Evolutionary conservation across 176 grass and related monocot genomes (phyloP), one percentile per base, ranked within the genome.

Genomic region (Elymus sibiricus): DNA sequence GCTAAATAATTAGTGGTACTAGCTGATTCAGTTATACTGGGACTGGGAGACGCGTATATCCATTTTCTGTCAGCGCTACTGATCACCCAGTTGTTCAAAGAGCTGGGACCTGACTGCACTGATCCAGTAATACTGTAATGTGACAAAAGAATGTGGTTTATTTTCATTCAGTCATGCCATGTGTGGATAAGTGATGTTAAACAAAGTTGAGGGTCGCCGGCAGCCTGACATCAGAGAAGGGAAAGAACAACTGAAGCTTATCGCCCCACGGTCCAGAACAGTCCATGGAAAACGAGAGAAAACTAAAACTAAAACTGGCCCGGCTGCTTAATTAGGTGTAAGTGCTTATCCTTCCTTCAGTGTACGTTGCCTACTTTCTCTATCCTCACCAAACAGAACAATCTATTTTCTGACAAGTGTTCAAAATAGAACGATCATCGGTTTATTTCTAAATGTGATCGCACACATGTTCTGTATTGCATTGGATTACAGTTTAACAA

Each of bases 151-250:
- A 46, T 8, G 11, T 42, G 26, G 0, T 10, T 35, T 38, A 13
- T 21, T 58, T 56, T 68, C 44, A 19, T 9, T 21, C 17, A 55
- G 26, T 51, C 29, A 1, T 49, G 3, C 14, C 59, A 89, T 37
- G 87, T 80, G 60, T 25, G 13, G 82, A 84, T 80, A 80, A 81
- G 70, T 69, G 60, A 29, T 81, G 35, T 76, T 46, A 81, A 76
- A 67, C 27, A 42, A 62, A 40, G 66, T 4, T 66, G 21, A 53
- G 68, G 68, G 26, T 79, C 16, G 26, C 69, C 26, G 7, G 10
- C 13, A 42, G 40, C 40, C 24, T 62, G 78, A 82, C 88, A 82
- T 77, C 70, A 61, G 14, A 77, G 26, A 46, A 62, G 69, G 15
- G 28, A n/a, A 31, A 25, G 43, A 5, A 46, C 3, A 4, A 46